Base-by-base conservation (phyloP, 2,329 filamentous ascomycete genomes). In the Colletotrichum siamense region DNA sequence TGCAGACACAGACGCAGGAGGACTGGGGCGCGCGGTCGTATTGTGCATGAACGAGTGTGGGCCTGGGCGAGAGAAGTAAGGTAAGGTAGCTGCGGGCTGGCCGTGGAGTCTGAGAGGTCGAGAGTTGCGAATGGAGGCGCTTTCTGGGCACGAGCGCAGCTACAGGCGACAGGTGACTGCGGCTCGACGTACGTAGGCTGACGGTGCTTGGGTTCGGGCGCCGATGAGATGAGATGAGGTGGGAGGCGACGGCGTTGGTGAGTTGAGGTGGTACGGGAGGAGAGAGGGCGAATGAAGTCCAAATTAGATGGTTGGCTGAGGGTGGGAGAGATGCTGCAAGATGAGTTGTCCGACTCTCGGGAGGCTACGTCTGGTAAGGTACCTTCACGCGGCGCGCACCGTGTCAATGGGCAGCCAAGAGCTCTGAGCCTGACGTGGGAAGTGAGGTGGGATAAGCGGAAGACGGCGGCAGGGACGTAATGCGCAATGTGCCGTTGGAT, bases 41-140 rank as follows among this genome's bases (percentile, higher is more conserved):
- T 80, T 79, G 77, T 83, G 82, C 82, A 84, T 83, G 81, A 81
- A 83, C 82, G 81, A 82, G 78, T 77, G 81, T 82, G 80, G 81
- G 76, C 77, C 79, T 59, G 66, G 36, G 63, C 57, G 32, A 73
- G 69, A 68, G 57, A 62, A n/a, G 39, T 49, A 49, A 49, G 39
- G 39, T 49, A 49, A 49, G 39, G 57, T 28, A 67, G 62, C 34
- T 61, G 69, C 55, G 69, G 63, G 72, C 55, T 67, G 36, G 73
- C 39, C 73, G 55, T 76, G 39, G 69, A 76, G 22, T 59, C 55
- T 67, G 62, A 63, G 34, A 32, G 39, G 55, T 39, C 49, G 69
- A 55, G 62, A 30, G 52, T 30, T 67, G 62, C 69, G 69, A 73
- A 75, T 63, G 66, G 69, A 66, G 61, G 61, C 68, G 63, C 22